phyloP scores from a whole-genome alignment of 148 eudicot genomes.

The Drosera capensis region DNA sequence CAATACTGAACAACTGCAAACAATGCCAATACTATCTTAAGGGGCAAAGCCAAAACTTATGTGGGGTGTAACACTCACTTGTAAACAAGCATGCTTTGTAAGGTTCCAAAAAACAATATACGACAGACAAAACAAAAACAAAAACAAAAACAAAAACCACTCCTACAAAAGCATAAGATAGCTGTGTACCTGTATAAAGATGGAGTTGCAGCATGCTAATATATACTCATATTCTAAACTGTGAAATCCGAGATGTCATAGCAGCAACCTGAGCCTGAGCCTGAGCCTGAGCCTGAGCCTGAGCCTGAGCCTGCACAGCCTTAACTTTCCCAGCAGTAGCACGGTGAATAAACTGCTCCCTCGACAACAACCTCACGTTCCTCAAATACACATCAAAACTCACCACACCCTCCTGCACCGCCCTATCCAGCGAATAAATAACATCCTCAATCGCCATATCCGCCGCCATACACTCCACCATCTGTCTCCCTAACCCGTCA shows the following conservation, averaged over 20 bases:
- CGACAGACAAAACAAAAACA: too few species aligned
- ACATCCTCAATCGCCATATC: conserved; percentile 51
- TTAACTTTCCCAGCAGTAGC: conserved; percentile 30
- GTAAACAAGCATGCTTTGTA: too few species aligned
- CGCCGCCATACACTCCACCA: conserved; percentile 31
- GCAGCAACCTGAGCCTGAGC: conserved; percentile 40
- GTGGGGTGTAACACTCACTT: too few species aligned
- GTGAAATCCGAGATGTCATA: conserved; percentile 28
- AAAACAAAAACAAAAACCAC: too few species aligned
- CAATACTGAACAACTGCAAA: too few species aligned
- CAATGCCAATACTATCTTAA: too few species aligned
- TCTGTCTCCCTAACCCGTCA: conserved; percentile 36
- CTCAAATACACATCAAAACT: conserved; percentile 43
- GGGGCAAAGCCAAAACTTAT: too few species aligned
- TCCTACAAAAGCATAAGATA: too few species aligned
- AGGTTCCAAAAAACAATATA: too few species aligned
- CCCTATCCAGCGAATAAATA: conserved; percentile 44
- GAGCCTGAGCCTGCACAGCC: conserved; percentile 47
- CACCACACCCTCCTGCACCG: conserved; percentile 33
- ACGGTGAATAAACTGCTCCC: conserved; percentile 51
- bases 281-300: conserved; percentile 47
- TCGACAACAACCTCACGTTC: conserved; percentile 35
- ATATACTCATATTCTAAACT: too few species aligned
- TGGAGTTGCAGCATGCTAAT: too few species aligned
- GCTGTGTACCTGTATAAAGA: too few species aligned